These are phyloP conservation scores for Pogostemon cablin DNA, from an alignment of 257 asterid species.

Conservation along the genomic window DNA sequence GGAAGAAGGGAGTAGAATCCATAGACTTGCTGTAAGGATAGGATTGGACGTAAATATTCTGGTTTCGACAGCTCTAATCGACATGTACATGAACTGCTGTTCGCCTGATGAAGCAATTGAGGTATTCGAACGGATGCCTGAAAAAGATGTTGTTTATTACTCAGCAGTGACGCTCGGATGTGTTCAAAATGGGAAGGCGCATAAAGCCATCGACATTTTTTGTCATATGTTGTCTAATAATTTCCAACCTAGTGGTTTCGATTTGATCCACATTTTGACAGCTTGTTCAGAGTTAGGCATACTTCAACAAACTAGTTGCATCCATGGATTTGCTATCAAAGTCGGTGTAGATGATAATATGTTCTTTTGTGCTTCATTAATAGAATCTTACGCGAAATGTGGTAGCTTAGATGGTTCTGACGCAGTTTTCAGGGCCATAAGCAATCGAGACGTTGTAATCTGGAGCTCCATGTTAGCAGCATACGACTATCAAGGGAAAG, in stretches of 20 bases:
- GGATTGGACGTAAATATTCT: conserved; percentile 50
- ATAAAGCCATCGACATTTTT: conserved; percentile 52
- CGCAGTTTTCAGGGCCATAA: conserved; percentile 42
- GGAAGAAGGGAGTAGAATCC: conserved; percentile 58
- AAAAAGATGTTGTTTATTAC: conserved; percentile 61
- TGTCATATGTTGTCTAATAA: conserved; percentile 50
- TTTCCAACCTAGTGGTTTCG: conserved; percentile 49
- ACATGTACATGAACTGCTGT: conserved; percentile 80
- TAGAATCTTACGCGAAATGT: conserved; percentile 77
- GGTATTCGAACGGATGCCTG: conserved; percentile 51
- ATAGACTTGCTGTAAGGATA: conserved; percentile 46
- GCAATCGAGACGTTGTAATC: conserved; percentile 50
- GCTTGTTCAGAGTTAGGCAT: conserved; percentile 76
- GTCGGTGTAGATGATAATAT: conserved; percentile 46
- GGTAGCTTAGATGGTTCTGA: conserved; percentile 64
- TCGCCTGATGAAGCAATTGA: conserved; percentile 64
- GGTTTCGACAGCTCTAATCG: conserved; percentile 75
- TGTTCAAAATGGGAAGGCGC: conserved; percentile 48
- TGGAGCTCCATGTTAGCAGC: conserved; percentile 89
- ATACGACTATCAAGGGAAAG: conserved; percentile 67
- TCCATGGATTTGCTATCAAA: conserved; percentile 56
- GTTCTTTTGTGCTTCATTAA: conserved; percentile 60
- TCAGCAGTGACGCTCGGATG: conserved; percentile 62
- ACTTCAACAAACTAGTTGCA: conserved; percentile 61
- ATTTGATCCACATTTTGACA: conserved; percentile 53